Evolutionary conservation across 345 rosid genomes (phyloP), one percentile per base, ranked within the genome.

Genomic region (Citrus sp.): DNA sequence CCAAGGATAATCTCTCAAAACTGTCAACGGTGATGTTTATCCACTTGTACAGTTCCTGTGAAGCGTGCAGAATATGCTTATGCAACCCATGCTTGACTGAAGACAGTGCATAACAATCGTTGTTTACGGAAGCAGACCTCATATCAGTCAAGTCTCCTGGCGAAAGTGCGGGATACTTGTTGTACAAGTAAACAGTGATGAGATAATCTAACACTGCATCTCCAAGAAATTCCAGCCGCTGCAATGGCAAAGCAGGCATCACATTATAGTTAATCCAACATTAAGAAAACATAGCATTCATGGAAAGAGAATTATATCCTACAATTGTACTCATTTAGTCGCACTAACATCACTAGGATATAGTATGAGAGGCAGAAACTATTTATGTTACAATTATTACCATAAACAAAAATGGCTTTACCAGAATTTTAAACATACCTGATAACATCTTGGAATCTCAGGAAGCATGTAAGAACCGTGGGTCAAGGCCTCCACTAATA

Each of bases 61-160:
- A 96, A 3, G 88, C 85, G 66, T 96, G 88, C 51, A 91, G 91
- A 27, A 96, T 89, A 77, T 92, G 87, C 81, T 88, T 89, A 72
- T 96, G 90, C 70, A 96, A 78, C 58, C 84, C 91, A 32, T 76
- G 85, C 86, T 81, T 94, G 25, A 91, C 77, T 1, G 92, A 87
- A 38, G 87, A 87, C 65, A 9, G 87, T 2, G 97, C 99, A 76
- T 92, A 96, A 64, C 89, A 91, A 38, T 92, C 95, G 38, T 96
- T 96, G 85, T 96, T 96, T 63, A 94, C 98, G 2, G 98, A 96
- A 54, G 98, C 95, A 46, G 99, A 96, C 75, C 99, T 86, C 98
- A 96, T 66, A 75, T 96, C 98, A 0, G 98, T 96, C 68, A 96
- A 81, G 66, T 87, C 62, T 65, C 98, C 98, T 5, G 99, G 99